Base-by-base conservation (phyloP, 148 eudicot genomes). In the Chenopodium suecicum region DNA sequence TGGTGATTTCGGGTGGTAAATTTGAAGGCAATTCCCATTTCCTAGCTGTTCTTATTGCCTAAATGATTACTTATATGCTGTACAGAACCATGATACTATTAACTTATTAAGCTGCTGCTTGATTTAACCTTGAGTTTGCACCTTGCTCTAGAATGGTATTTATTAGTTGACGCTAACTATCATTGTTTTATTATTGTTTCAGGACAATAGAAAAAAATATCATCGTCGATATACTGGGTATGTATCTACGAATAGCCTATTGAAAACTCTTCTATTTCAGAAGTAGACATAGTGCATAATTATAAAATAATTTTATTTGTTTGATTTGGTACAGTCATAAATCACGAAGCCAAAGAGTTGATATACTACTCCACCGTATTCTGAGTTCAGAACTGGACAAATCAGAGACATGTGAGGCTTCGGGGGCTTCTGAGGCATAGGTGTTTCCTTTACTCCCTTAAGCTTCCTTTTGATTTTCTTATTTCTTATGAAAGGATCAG, bases 361-460 rank as follows among this genome's bases (percentile, higher is more conserved):
- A 95, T 84, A 65, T 79, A 58, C 91, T 95, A 52, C 96, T 95
- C 78, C 98, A 95, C 84, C 97, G 87, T 79, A 95, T 95, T 88
- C 80, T 95, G 85, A 92, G 94, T 54, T 67, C 96, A 6, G 94
- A 93, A 83, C 89, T 95, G 77, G 81, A 81, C 19, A 81, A 91
- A 77, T 82, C 89, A n/a, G 82, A 85, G 29, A 77, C 80, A 6
- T 60, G 54, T 41, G 79, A 81, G 14, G 75, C 73, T 46, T 4
- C 16, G 3, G 78, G 14, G 19, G 79, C 64, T 13, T 48, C 78
- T 23, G 16, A 37, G 6, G 80, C 84, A 62, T 83, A 85, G 86
- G 79, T 78, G 16, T 19, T 31, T 58, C 66, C 52, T 70, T 41
- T 64, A 22, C 78, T 63, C 78, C 34, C 31, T 37, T 63, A 1